Evolutionary conservation across 176 grass and related monocot genomes (phyloP), one percentile per base, ranked within the genome.

Genomic region (Musa itinerans): DNA sequence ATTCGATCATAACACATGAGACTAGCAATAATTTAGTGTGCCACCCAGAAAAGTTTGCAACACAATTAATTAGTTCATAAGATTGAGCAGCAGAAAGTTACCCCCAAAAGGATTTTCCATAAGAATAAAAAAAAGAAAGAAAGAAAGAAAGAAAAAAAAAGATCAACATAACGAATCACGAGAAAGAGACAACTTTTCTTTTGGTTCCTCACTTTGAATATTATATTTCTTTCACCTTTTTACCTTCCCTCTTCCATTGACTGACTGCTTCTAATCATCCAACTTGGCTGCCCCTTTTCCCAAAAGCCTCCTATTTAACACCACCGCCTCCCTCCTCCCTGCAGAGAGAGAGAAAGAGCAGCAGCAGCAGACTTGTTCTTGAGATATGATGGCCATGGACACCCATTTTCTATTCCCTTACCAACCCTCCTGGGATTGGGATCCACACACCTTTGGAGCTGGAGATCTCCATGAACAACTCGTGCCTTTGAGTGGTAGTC

Each of bases 231-330:
- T 69, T 62, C 53, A 51, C 54, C 26, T 34, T 61, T 74, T 21
- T 1, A 17, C 23, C 11, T 10, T 74, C 23, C 75, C 75, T 77
- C 83, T 34, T 71, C 81, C 77, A 83, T 80, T 75, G 92, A 84
- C 68, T 65, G 74, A 29, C 54, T 86, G 68, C 57, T 79, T 76
- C 34, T 11, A 64, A 73, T 76, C 75, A 70, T 75, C 54, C 82
- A 64, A 73, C 71, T 84, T 63, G 54, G 68, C 78, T 50, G 73
- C 34, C 63, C 69, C 85, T 78, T 84, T 25, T 26, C 65, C 34
- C 74, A 91, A 85, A 81, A 82, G 56, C 76, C 58, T 81, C 86
- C 86, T 98, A 89, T 91, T 91, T 91, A 91, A 91, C 76, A 81
- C 69, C 80, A 69, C 85, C 53, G 19, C 53, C n/a, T 74, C 21